Evolutionary conservation across 2,329 filamentous ascomycete species (phyloP).

Genomic region (Hypoxylon sp.): DNA sequence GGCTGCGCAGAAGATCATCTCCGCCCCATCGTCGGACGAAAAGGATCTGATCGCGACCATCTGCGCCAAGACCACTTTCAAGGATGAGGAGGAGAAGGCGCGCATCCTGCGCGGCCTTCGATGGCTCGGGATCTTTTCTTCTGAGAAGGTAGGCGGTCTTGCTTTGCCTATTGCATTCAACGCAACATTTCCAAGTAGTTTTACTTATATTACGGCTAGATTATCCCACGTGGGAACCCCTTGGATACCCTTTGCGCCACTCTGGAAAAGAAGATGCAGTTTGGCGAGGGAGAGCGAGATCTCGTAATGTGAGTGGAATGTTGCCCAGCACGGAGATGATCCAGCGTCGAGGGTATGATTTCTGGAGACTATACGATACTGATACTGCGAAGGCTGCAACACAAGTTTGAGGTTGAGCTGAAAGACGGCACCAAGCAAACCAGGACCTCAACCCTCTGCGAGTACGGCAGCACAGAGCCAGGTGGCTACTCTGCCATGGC

Average conservation of each 20-base stretch:
- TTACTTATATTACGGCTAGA: constrained; percentile 56
- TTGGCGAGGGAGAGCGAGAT: constrained; percentile 85
- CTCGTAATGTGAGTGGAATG: constrained; percentile 71
- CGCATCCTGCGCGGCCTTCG: constrained; percentile 79
- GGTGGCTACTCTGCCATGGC: constrained; percentile 86
- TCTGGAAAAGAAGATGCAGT: constrained; percentile 93
- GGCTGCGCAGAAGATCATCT: constrained; percentile 82
- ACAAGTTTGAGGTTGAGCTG: constrained; percentile 87
- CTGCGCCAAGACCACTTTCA: constrained; percentile 80
- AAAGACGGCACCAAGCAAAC: constrained; percentile 83
- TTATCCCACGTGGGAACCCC: constrained; percentile 80
- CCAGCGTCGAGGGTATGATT: neutral
- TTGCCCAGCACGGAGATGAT: neutral
- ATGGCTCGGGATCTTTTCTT: constrained; percentile 79
- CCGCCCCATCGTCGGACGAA: constrained; percentile 67
- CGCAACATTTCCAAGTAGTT: neutral
- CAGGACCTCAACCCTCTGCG: constrained; percentile 82
- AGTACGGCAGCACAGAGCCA: constrained; percentile 80
- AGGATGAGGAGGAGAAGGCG: constrained; percentile 75
- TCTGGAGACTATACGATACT: neutral
- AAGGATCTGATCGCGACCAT: constrained; percentile 71
- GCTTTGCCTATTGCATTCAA: neutral
- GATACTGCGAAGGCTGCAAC: constrained; percentile 68
- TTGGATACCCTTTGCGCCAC: constrained; percentile 90
- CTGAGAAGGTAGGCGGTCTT: constrained; percentile 59